Base-by-base conservation (phyloP, 345 rosid species). In the Mallotus nudiflorus region DNA sequence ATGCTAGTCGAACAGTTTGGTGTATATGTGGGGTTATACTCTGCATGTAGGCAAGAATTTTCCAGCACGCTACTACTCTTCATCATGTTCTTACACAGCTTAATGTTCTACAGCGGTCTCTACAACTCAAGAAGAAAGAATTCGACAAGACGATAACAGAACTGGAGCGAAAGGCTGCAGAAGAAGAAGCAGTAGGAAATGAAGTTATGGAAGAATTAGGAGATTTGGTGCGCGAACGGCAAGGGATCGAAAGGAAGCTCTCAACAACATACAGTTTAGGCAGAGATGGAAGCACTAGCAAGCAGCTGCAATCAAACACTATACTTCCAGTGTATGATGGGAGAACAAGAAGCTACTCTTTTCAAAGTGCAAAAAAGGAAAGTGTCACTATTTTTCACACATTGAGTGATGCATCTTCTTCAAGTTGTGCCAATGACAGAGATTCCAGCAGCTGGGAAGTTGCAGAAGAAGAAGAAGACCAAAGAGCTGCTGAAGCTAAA, bases 231-330 rank as follows among this genome's bases (percentile, higher is more conserved):
- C 71, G 79, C 42, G 79, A 82, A 81, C 83, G 86, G 72, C 82
- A 84, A 29, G 79, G 70, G 46, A 72, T 86, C 15, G 72, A 84
- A 83, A 85, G 85, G 70, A 88, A 88, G 82, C 95, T 94, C 31
- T 88, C 89, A 9, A 88, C 95, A 42, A 82, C 89, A 9, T 94
- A 91, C 83, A 88, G 97, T 69, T 82, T 94, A 46, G 93, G 96
- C 40, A 80, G 91, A 68, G 97, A 90, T 73, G 62, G 46, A 66
- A n/a, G n/a, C n/a, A 37, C 9, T 9, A 58, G 42, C 28, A 39
- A 9, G 6, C 42, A 39, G 46, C 48, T 66, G 15, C 33, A 69
- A 16, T 66, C 85, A 24, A 80, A 75, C 55, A 70, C 81, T 37
- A 64, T 82, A 42, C 91, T 90, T 67, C 95, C 93, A 45, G 66